Evolutionary conservation across 345 rosid genomes (phyloP).

Genomic region (Abelmoschus esculentus): DNA sequence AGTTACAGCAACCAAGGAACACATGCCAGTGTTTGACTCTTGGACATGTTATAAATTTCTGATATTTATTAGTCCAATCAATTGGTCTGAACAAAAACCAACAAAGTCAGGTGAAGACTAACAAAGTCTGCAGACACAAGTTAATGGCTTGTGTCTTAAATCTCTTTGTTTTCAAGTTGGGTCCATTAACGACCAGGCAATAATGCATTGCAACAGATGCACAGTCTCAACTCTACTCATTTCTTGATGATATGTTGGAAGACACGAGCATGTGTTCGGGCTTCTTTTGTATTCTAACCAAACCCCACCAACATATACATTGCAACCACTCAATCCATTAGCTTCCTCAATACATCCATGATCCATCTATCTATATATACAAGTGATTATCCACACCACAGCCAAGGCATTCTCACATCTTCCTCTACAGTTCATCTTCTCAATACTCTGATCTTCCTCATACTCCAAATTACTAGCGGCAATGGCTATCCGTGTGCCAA

Average conservation of each 20-base stretch:
- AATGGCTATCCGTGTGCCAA: conserved; percentile 12
- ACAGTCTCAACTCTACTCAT: background rate
- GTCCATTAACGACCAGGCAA: no score
- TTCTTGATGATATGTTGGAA: conserved; percentile 15
- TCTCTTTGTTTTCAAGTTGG: no score
- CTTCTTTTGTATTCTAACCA: conserved; percentile 4
- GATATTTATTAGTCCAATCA: no score
- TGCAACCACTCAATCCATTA: conserved; percentile 7
- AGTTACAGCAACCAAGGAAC: no score
- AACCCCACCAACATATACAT: conserved; percentile 5
- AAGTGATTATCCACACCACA: background rate
- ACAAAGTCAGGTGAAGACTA: no score
- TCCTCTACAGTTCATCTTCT: background rate
- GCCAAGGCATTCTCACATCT: conserved; percentile 9
- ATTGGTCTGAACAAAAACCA: no score
- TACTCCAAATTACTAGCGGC: background rate
- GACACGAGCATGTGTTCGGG: conserved; percentile 29
- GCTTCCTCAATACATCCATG: background rate
- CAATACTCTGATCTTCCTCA: background rate
- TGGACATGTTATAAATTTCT: no score
- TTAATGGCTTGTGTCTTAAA: no score
- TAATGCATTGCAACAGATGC: no score
- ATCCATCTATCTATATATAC: conserved; percentile 5
- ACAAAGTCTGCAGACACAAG: no score
- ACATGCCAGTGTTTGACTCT: no score